Evolutionary conservation across 2,329 filamentous ascomycete genomes (phyloP).

Genomic region (Rachicladosporium sp.): DNA sequence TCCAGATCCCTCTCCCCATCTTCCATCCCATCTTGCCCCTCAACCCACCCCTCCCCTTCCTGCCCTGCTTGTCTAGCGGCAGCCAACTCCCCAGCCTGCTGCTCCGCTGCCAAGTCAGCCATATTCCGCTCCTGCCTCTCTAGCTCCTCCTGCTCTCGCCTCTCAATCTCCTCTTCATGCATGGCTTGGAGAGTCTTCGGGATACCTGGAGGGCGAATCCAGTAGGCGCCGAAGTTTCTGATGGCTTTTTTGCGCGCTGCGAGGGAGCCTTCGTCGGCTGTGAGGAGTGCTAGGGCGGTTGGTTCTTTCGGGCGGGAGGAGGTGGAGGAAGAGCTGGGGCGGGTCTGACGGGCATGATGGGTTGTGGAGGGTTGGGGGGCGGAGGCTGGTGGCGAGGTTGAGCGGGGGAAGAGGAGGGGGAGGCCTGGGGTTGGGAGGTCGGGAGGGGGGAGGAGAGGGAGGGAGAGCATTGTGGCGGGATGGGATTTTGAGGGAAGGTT

Average conservation of each 20-base stretch:
- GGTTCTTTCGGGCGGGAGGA: conserved; percentile 27
- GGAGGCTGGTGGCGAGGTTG: conserved; percentile 13
- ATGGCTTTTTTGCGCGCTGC: conserved; percentile 69
- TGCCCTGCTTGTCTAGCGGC: conserved; percentile 10
- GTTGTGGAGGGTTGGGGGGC: conserved; percentile 16
- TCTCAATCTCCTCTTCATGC: conserved; percentile 78
- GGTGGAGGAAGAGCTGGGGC: conserved; percentile 21
- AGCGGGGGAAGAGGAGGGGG: conserved; percentile 2
- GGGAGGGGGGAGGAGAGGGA: conserved; percentile 21
- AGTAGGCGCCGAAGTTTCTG: conserved; percentile 73
- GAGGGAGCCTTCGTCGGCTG: conserved; percentile 64
- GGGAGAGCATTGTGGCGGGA: conserved; percentile 16
- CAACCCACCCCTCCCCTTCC: conserved; percentile 26
- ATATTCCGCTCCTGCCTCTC: conserved; percentile 58
- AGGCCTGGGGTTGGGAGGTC: conserved; percentile 11
- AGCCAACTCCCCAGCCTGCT: conserved; percentile 44
- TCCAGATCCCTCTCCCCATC: conserved; percentile 36
- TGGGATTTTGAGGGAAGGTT: not conserved
- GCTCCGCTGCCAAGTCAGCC: conserved; percentile 54
- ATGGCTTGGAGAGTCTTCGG: conserved; percentile 81
- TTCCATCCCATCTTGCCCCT: conserved; percentile 28
- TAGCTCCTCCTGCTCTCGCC: conserved; percentile 70
- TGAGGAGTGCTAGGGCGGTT: conserved; percentile 55
- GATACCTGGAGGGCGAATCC: conserved; percentile 82
- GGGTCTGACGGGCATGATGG: conserved; percentile 9